Conservation (phyloP, 352 stramenopile genomes). For the Aphanomyces astaci region DNA sequence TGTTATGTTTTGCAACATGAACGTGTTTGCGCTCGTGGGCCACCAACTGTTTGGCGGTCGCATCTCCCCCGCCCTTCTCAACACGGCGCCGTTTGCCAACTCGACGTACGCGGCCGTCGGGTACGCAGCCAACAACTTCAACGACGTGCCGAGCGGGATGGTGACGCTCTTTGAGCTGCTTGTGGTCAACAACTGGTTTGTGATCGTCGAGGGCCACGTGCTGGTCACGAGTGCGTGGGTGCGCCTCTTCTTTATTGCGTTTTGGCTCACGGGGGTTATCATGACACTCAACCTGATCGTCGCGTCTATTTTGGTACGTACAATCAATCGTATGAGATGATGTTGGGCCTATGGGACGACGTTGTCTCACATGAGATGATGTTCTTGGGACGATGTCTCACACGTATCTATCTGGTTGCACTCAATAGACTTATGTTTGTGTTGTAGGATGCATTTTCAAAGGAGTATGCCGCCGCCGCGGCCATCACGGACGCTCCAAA, state of each 20-base stretch:
- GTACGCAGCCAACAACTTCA: slow-evolving; percentile 76
- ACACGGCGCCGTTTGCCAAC: slow-evolving; percentile 27
- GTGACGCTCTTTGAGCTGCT: slow-evolving; percentile 65
- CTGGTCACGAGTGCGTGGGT: slow-evolving; percentile 45
- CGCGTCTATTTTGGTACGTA: slow-evolving; percentile 33
- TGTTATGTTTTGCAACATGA: slow-evolving; percentile 34
- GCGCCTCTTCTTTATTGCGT: slow-evolving; percentile 63
- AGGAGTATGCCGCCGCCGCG: background rate
- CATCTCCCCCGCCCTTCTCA: slow-evolving; percentile 31
- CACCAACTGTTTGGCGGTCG: slow-evolving; percentile 56
- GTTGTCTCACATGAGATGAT: no score
- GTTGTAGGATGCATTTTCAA: slow-evolving; percentile 10
- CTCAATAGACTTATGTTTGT: no score
- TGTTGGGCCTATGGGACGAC: no score
- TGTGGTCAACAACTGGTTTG: slow-evolving; percentile 75
- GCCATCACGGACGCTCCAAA: no score
- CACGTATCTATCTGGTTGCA: no score
- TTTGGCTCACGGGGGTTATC: slow-evolving; percentile 61
- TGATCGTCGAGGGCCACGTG: slow-evolving; percentile 55
- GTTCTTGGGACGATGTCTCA: no score
- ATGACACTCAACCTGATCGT: slow-evolving; percentile 68
- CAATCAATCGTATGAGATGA: background rate
- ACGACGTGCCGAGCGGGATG: slow-evolving; percentile 51
- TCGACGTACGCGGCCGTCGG: slow-evolving; percentile 41
- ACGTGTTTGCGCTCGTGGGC: slow-evolving; percentile 47